phyloP scores from a whole-genome alignment of 75 land plant genomes.

The Selaginella moellendorffii region DNA sequence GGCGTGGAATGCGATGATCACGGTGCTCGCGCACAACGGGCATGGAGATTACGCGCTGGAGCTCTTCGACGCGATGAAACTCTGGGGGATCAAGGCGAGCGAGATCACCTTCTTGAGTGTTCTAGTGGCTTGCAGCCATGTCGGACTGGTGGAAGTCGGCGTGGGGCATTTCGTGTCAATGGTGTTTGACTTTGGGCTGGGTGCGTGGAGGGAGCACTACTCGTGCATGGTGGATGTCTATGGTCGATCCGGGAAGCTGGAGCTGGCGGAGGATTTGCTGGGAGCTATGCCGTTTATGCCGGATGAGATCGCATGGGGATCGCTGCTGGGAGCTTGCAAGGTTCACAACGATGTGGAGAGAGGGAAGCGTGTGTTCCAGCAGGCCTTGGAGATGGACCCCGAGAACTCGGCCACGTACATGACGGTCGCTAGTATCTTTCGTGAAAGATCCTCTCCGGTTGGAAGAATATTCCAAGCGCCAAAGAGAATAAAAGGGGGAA shows the following conservation, averaged over 20 bases:
- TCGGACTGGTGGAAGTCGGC: neutral
- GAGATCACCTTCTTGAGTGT: neutral
- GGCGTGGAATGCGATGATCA: neutral
- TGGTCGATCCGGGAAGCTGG: neutral
- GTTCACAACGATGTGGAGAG: no score
- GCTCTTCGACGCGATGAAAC: neutral
- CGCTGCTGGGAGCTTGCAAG: no score
- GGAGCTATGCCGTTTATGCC: neutral
- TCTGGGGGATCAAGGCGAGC: neutral
- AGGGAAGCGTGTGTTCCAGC: no score
- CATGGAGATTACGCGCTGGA: neutral
- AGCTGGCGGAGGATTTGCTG: neutral
- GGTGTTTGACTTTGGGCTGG: neutral
- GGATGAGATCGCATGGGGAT: no score
- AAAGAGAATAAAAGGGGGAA: no score
- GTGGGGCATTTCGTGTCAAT: neutral
- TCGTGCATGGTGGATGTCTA: neutral
- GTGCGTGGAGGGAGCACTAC: neutral
- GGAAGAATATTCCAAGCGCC: no score
- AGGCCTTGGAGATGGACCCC: no score
- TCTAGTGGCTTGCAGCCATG: neutral
- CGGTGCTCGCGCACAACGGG: neutral
- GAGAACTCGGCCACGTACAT: no score
- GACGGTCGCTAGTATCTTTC: no score
- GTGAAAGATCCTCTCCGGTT: no score